A percentile compares a stretch with the other conserved stretches of the same genome.
Evolutionary conservation across 1,284 basidiomycete genomes (phyloP).

Genomic region (Coniophora puteana): DNA sequence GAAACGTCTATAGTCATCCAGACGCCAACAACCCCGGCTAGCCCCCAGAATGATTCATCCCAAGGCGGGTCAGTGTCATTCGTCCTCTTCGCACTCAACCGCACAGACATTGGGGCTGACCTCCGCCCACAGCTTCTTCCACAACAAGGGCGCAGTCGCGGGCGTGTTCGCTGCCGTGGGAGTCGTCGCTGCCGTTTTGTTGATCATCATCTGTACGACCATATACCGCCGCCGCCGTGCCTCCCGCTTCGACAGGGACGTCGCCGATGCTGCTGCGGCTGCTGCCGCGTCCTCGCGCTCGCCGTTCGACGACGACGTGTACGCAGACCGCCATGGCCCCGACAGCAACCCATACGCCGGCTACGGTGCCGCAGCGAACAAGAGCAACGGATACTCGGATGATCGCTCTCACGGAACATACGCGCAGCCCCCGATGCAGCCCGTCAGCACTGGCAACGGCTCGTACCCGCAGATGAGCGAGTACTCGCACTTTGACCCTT

Average conservation of each 20-base stretch:
- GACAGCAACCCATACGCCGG: constrained; percentile 21
- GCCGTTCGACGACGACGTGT: constrained; percentile 37
- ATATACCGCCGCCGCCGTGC: constrained; percentile 59
- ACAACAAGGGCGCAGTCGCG: constrained; percentile 67
- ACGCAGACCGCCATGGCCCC: constrained; percentile 35
- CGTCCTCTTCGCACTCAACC: neutral
- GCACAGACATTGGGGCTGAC: neutral
- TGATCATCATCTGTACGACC: constrained; percentile 50
- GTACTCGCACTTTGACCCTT: constrained; percentile 36
- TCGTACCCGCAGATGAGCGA: constrained; percentile 54
- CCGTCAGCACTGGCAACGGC: constrained; percentile 34
- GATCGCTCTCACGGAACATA: constrained; percentile 62
- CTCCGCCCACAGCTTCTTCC: constrained; percentile 52
- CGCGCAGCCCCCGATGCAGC: constrained; percentile 42
- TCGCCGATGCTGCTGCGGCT: constrained; percentile 59
- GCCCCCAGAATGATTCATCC: constrained; percentile 1
- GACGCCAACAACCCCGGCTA: neutral
- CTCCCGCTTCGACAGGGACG: constrained; percentile 61
- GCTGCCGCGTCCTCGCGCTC: constrained; percentile 47
- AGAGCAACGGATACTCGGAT: constrained; percentile 47
- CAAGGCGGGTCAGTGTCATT: constrained; percentile 22
- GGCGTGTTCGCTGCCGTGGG: constrained; percentile 69
- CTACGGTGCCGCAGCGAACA: constrained; percentile 17
- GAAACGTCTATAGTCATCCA: constrained; percentile 12
- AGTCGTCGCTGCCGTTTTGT: constrained; percentile 46